Base-by-base conservation (phyloP, 352 stramenopile species). In the Globisporangium polare region DNA sequence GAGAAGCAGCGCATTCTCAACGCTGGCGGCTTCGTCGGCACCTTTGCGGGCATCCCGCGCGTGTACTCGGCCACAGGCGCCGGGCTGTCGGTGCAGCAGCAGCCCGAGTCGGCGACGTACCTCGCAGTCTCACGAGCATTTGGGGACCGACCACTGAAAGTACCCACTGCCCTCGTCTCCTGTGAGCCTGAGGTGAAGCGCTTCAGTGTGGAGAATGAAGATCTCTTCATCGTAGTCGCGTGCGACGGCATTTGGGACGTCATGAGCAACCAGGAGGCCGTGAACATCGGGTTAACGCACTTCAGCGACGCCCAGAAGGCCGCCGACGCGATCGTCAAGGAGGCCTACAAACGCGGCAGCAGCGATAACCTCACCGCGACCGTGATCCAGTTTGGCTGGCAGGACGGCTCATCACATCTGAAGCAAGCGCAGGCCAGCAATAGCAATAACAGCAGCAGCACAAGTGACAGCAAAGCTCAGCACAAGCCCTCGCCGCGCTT, bases 181-280 rank as follows among this genome's bases (percentile, higher is more conserved):
- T 77, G 66, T 43, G 76, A 80, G 52, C 74, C 78, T 9, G 80
- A 88, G 8, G 66, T 89, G 12, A 68, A 57, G 29, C 63, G 61
- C 10, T 74, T 73, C 26, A 37, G 56, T 18, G 59, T 91, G 2
- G 58, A 72, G 18, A 7, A 60, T 1, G 69, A 80, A 5, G 82
- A 89, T 64, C 43, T 78, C 20, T 86, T 89, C 54, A 41, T 91
- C 12, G 57, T 91, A 17, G 29, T 90, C 33, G 76, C 78, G 5
- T 86, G 69, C n/a, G 80, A 90, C 62, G 76, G 82, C 24, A 58
- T 89, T 20, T 90, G 75, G 80, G 73, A 88, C 64, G 76, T 83
- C 0, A 49, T 91, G 62, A 86, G 66, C 43, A 81, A 81, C 22
- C 72, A 91, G 58, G 74, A 89, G 15, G 82, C 63, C 0, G 73